phyloP scores from a whole-genome alignment of 225 moss, liverwort and hornwort genomes.

The Sphagnum contortum region DNA sequence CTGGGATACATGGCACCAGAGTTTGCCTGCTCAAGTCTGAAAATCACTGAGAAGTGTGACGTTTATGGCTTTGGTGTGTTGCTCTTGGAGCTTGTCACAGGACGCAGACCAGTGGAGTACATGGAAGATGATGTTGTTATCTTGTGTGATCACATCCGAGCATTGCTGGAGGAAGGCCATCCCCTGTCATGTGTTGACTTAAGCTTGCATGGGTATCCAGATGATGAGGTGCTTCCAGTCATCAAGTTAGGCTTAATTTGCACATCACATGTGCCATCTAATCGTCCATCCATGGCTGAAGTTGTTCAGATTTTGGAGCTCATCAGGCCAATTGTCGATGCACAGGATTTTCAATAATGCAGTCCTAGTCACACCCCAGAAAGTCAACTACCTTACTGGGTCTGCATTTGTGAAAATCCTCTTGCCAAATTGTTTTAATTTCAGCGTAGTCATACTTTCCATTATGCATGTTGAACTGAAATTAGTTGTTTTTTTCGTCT shows the following conservation, averaged over 20 bases:
- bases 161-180: slow-evolving; percentile 77
- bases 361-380: background rate
- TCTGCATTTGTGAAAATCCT: no score
- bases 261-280: slow-evolving; percentile 95
- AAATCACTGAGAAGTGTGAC: slow-evolving; percentile 94
- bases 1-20: slow-evolving; percentile 98
- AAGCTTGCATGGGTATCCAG: slow-evolving; percentile 31
- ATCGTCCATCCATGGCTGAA: slow-evolving; percentile 95
- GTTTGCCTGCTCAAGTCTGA: slow-evolving; percentile 83
- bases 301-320: slow-evolving; percentile 97
- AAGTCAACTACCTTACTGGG: no score
- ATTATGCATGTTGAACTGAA: no score
- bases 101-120: slow-evolving; percentile 87
- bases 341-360: slow-evolving; percentile 12
- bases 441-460: no score
- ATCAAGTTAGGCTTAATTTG: slow-evolving; percentile 97
- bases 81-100: slow-evolving; percentile 91
- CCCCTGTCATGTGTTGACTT: slow-evolving; percentile 71
- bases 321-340: slow-evolving; percentile 67
- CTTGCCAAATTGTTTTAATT: no score
- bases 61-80: slow-evolving; percentile 92
- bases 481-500: no score
- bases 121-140: slow-evolving; percentile 98
- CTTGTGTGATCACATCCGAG: slow-evolving; percentile 79
- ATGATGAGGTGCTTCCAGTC: slow-evolving; percentile 91